Conservation (phyloP, 2,329 filamentous ascomycete species). For the Cercospora berteroae region DNA sequence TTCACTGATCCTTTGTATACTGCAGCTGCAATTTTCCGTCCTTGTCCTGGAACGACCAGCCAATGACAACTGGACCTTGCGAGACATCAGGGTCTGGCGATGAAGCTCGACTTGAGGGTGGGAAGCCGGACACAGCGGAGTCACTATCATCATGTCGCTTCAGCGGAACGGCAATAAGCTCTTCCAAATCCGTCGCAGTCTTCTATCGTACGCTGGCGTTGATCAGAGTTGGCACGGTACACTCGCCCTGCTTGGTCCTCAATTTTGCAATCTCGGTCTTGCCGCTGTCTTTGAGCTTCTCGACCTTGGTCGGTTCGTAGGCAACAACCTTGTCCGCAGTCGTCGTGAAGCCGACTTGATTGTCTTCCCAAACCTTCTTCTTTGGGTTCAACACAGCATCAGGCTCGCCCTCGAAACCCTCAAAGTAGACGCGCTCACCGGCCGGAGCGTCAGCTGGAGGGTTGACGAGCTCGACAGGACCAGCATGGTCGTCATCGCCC, state of each 20-base stretch:
- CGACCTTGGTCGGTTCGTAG: slow-evolving; percentile 77
- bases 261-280: slow-evolving; percentile 60
- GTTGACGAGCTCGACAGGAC: slow-evolving; percentile 86
- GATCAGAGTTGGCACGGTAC: slow-evolving; percentile 78
- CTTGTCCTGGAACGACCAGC: neutral
- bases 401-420: slow-evolving; percentile 90
- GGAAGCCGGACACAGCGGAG: neutral
- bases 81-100: neutral
- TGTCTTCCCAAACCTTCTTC: slow-evolving; percentile 98
- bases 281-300: slow-evolving; percentile 65
- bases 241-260: slow-evolving; percentile 76
- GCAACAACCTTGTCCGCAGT: slow-evolving; percentile 76
- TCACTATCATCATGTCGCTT: neutral
- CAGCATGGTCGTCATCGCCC: slow-evolving; percentile 80
- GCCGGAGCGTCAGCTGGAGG: slow-evolving; percentile 76
- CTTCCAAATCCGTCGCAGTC: neutral
- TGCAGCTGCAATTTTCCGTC: neutral
- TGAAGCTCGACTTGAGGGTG: neutral
- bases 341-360: slow-evolving; percentile 95
- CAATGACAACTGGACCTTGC: neutral
- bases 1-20: neutral
- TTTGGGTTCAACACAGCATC: slow-evolving; percentile 95
- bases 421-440: slow-evolving; percentile 86
- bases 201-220: slow-evolving; percentile 76
- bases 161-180: neutral